A percentile compares a stretch with the other conserved stretches of the same genome.
Evolutionary conservation across 805 yeast genomes (phyloP).

Genomic region (Lipomyces spencermartinsiae): DNA sequence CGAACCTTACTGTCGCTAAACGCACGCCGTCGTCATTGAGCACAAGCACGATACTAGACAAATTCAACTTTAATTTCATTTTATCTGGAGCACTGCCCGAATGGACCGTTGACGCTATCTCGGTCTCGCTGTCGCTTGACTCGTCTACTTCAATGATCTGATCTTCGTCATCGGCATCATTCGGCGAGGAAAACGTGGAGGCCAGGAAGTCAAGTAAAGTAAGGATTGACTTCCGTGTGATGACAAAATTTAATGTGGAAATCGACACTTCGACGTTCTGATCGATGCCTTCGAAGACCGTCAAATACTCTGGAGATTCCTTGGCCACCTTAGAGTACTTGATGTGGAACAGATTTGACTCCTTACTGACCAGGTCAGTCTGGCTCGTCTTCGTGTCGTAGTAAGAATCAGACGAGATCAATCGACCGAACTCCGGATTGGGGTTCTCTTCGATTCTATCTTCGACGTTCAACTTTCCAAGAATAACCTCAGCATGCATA

Average conservation of each 20-base stretch:
- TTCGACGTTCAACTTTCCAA: conserved; percentile 71
- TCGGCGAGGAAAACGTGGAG: conserved; percentile 74
- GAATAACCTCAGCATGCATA: conserved; percentile 67
- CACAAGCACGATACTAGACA: conserved; percentile 75
- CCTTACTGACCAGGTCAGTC: conserved; percentile 62
- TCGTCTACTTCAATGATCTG: conserved; percentile 18
- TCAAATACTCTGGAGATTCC: conserved; percentile 39
- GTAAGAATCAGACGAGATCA: conserved; percentile 69
- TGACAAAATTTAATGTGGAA: conserved; percentile 76
- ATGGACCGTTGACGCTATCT: conserved; percentile 21
- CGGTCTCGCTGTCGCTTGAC: conserved; percentile 28
- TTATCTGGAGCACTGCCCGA: conserved; percentile 30
- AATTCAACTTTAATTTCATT: conserved; percentile 67
- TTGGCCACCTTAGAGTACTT: conserved; percentile 37
- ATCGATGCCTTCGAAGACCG: conserved; percentile 56
- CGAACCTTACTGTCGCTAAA: conserved; percentile 76
- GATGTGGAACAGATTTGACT: conserved; percentile 39
- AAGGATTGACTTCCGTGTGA: conserved; percentile 78
- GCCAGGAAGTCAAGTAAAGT: conserved; percentile 80
- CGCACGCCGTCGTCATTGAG: conserved; percentile 84
- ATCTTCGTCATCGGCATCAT: conserved; percentile 14
- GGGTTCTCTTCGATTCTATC: conserved; percentile 75
- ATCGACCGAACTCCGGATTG: conserved; percentile 65
- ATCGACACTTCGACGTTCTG: conserved; percentile 74
- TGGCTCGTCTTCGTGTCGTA: conserved; percentile 59